Percentiles rank a stretch among this genome's conserved stretches.
Conservation (phyloP, 495 filamentous ascomycete genomes). For the Hypoxylon cercidicola region DNA sequence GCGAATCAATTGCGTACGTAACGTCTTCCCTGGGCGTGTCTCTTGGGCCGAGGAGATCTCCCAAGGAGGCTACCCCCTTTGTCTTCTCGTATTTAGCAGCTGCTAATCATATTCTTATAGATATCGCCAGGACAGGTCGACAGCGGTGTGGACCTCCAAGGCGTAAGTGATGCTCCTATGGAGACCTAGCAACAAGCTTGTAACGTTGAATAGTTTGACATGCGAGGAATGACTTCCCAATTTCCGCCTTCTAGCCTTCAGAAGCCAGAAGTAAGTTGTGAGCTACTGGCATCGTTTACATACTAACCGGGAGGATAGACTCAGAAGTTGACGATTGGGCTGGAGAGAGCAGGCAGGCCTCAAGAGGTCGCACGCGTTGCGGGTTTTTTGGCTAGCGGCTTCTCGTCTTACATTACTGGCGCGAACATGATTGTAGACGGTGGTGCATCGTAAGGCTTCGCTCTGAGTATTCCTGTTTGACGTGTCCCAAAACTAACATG, state of each 20-base stretch:
- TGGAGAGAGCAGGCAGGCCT: slow-evolving; percentile 49
- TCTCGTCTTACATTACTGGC: slow-evolving; percentile 67
- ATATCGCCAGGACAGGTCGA: slow-evolving; percentile 69
- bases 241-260: slow-evolving; percentile 66
- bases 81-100: no score
- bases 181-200: not conserved
- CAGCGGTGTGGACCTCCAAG: slow-evolving; percentile 64
- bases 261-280: slow-evolving; percentile 53
- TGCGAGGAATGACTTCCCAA: slow-evolving; percentile 64
- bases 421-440: slow-evolving; percentile 67
- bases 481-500: slow-evolving; percentile 24
- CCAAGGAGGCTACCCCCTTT: no score
- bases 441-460: slow-evolving; percentile 61
- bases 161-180: slow-evolving; percentile 37
- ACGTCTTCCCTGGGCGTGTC: not conserved
- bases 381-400: slow-evolving; percentile 66
- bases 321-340: slow-evolving; percentile 40
- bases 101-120: not conserved
- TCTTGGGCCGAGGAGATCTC: no score
- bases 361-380: slow-evolving; percentile 67
- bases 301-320: slow-evolving; percentile 18
- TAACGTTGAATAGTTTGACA: slow-evolving; percentile 54
- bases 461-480: no score
- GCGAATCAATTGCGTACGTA: slow-evolving; percentile 61
- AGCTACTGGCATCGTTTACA: not conserved